Base-by-base conservation (phyloP, 139 green algal genomes). In the Chlorella vulgaris region DNA sequence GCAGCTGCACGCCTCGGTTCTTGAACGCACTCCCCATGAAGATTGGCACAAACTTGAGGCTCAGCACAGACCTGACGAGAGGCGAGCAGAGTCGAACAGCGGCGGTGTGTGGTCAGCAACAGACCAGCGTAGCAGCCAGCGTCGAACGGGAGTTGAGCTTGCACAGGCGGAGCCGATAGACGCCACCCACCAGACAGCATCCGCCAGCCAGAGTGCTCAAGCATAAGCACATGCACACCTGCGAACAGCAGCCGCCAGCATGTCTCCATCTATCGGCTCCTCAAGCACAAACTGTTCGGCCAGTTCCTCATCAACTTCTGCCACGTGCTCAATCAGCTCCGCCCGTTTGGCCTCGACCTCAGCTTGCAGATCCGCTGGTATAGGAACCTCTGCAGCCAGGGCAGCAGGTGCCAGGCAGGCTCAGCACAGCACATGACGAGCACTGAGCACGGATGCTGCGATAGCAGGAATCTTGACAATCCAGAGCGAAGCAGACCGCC, bases 21-120 rank as follows among this genome's bases (percentile, higher is more conserved):
- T 92, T 92, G 80, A 91, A 92, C 24, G 89, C 89, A 35, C 80
- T 80, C 80, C 97, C 97, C 96, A 99, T 98, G 88, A 99, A 98
- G 13, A 99, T 89, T 7, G 97, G 97, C 31, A 93, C 88, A 85
- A 96, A 98, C 28, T 91, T 82, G 35, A 94, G 88, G 31, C 78
- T 82, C 19, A 99, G 76, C 40, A 80, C 74, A 40, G 74, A 80
- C 58, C 74, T 80, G 74, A 47, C 19, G 18, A 43, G 10, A 42
- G 43, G 8, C 24, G 35, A 40, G 33, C 15, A 3, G 26, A 35
- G 51, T 33, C 2, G 3, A 31, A 26, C 35, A 36, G 15, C 5
- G 22, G 15, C 15, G 55, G 55, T 28, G 10, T 58, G 10, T 24
- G 15, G 10, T 24, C 47, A 24, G 47, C 47, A 58, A 15, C 47